Evolutionary conservation across 2,329 filamentous ascomycete species (phyloP), one percentile per base, ranked within the genome.

Genomic region (Aspergillus proliferans): DNA sequence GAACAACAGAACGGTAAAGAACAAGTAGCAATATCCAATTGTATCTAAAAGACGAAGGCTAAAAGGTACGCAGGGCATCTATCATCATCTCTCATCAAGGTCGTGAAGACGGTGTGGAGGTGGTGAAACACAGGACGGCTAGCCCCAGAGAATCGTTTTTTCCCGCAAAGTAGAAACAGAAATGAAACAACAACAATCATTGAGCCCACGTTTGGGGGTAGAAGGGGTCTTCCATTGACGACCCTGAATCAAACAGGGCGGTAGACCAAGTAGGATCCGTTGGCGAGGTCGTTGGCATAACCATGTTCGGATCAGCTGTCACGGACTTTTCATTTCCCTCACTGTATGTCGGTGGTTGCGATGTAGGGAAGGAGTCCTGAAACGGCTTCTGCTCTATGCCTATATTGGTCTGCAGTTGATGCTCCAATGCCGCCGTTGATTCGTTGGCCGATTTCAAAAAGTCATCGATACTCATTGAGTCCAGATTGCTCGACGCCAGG

Each of bases 81-180:
- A 67, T 69, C 67, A 69, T 71, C 67, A 71, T 71, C 68, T 68
- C 67, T 71, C 68, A 69, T 71, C 67, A 71, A 59, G 63, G 67
- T 69, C 67, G 59, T 71, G 52, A 69, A 68, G 66, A 68, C 66
- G 62, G 65, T 69, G 63, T 69, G 55, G 64, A 66, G 64, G 62
- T 66, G 65, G 63, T 67, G 65, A 63, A 65, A 63, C 48, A 54
- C 55, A 48, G 57, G 55, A 56, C 52, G 50, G 58, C 54, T 58
- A 53, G 46, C 14, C 18, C 14, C 34, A 36, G 8, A 8, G 2
- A 36, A n/a, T 36, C 34, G 14, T 36, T 36, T n/a, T 14, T 18
- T 14, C 2, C 34, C 14, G 15, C 15, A 36, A 36, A 40, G 15
- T 40, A 30, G 26, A 30, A 30, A 30, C 10, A 30, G 26, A 30